phyloP scores from a whole-genome alignment of 2,329 filamentous ascomycete species.

The Cladosporium sphaerospermum region DNA sequence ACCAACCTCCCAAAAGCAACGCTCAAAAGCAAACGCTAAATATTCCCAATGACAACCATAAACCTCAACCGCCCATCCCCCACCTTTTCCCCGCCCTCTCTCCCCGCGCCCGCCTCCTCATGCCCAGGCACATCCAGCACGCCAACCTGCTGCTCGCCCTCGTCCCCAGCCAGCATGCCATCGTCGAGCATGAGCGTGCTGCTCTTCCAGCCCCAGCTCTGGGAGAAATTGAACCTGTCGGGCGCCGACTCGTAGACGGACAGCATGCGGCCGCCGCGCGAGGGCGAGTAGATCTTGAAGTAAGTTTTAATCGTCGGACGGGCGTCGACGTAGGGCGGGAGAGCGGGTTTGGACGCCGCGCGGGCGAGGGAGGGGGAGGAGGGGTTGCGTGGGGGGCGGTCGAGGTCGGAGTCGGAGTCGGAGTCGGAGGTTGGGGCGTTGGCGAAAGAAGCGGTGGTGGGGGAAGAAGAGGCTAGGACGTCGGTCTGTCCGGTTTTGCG shows the following conservation, averaged over 20 bases:
- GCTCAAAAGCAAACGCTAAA: slow-evolving; percentile 21
- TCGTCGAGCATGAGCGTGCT: slow-evolving; percentile 53
- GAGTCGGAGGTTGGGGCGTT: slow-evolving; percentile 13
- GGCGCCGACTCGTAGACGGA: slow-evolving; percentile 55
- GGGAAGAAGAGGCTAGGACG: slow-evolving; percentile 9
- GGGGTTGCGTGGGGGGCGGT: slow-evolving; percentile 13
- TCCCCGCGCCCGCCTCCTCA: slow-evolving; percentile 26
- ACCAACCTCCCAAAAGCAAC: no score
- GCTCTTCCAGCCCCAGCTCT: slow-evolving; percentile 58
- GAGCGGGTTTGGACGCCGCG: slow-evolving; percentile 25
- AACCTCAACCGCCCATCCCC: slow-evolving; percentile 49
- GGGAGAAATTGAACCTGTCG: slow-evolving; percentile 54
- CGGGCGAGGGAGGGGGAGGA: background rate
- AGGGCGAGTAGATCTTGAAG: slow-evolving; percentile 57
- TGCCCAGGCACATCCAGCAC: slow-evolving; percentile 20
- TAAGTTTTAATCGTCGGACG: slow-evolving; percentile 55
- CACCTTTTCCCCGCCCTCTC: slow-evolving; percentile 23
- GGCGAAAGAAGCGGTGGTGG: slow-evolving; percentile 7
- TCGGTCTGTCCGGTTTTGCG: slow-evolving; percentile 25
- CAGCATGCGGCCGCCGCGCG: slow-evolving; percentile 52
- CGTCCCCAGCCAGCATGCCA: slow-evolving; percentile 26
- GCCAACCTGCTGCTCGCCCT: slow-evolving; percentile 33
- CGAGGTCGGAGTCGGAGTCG: slow-evolving; percentile 23
- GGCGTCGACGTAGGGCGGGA: slow-evolving; percentile 50
- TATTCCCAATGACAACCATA: slow-evolving; percentile 54